phyloP scores from a whole-genome alignment of 2,329 filamentous ascomycete species.

The Apiospora hydei region DNA sequence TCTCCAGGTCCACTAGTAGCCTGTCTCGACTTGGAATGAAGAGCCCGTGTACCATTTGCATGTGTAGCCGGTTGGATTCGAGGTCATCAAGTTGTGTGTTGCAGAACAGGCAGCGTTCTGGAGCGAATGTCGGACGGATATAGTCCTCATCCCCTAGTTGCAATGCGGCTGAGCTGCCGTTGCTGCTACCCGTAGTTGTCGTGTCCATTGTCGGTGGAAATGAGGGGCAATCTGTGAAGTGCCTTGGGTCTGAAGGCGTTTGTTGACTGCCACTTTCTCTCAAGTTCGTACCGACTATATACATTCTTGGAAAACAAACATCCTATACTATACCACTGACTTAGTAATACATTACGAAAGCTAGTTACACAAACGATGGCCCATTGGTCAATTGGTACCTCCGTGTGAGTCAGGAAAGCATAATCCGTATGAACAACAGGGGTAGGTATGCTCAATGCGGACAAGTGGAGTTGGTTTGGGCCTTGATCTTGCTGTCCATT shows the following conservation, averaged over 20 bases:
- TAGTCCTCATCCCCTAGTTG: not conserved
- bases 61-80: not conserved
- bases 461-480: not conserved
- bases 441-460: not conserved
- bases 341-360: not conserved
- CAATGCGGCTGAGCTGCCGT: not conserved
- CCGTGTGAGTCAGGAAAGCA: not conserved
- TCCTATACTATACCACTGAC: not conserved
- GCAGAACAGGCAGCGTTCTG: slow-evolving; percentile 17
- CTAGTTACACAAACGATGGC: not conserved
- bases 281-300: not conserved
- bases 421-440: not conserved
- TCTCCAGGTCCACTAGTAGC: slow-evolving; percentile 10
- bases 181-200: not conserved
- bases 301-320: not conserved
- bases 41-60: slow-evolving; percentile 15
- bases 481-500: not conserved
- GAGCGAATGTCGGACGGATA: not conserved
- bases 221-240: not conserved
- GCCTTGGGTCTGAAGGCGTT: not conserved
- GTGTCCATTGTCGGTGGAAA: not conserved
- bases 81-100: not conserved
- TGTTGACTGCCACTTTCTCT: not conserved
- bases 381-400: not conserved
- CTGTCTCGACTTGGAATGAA: slow-evolving; percentile 8